Evolutionary conservation across 2,329 filamentous ascomycete species (phyloP).

Genomic region (Onygena corvina): DNA sequence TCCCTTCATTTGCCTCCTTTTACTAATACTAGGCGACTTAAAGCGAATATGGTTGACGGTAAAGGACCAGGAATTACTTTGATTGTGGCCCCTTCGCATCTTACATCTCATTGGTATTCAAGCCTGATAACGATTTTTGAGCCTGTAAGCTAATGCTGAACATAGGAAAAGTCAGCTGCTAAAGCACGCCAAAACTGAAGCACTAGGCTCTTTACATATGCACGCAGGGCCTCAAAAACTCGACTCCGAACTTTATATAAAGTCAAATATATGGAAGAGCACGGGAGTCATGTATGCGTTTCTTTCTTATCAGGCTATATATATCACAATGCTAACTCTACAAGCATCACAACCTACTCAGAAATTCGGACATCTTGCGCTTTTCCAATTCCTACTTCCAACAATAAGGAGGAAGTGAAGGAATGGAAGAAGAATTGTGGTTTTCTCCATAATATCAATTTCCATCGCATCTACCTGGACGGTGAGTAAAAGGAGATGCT

Average conservation of each 20-base stretch:
- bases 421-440: constrained; percentile 23
- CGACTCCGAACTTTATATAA: constrained; percentile 15
- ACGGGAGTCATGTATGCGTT: constrained; percentile 20
- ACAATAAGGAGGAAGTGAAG: constrained; percentile 16
- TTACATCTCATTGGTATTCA: constrained; percentile 27
- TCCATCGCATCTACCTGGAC: constrained; percentile 32
- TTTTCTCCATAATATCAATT: constrained; percentile 27
- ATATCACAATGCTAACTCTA: constrained; percentile 8
- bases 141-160: not conserved
- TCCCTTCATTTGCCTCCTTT: not conserved
- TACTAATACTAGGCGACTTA: constrained; percentile 7
- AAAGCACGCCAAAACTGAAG: constrained; percentile 21
- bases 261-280: constrained; percentile 12
- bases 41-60: constrained; percentile 31
- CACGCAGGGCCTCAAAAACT: constrained; percentile 20
- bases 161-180: constrained; percentile 23
- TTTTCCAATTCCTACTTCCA: constrained; percentile 14
- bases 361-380: constrained; percentile 28
- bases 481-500: constrained; percentile 19
- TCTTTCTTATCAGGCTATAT: not conserved
- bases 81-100: constrained; percentile 27
- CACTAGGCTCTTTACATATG: constrained; percentile 18
- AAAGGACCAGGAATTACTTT: constrained; percentile 23
- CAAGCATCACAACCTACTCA: constrained; percentile 30
- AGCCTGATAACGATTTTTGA: not conserved